These are phyloP conservation scores for Wallemia mellicola DNA, from an alignment of 1,284 basidiomycete species.

Conservation along the genomic window DNA sequence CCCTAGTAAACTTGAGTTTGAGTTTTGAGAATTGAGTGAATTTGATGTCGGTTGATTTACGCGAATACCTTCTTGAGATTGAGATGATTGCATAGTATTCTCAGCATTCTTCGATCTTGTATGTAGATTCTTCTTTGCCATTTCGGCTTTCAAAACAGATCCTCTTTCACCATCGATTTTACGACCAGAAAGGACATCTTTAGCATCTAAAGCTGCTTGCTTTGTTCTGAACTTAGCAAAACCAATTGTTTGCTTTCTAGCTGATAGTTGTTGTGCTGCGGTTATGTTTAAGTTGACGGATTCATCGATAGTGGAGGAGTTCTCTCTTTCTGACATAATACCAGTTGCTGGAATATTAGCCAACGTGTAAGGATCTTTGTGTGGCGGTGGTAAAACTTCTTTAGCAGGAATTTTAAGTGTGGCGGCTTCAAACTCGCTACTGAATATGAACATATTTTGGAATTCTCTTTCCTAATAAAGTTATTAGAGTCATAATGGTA, in stretches of 20 bases:
- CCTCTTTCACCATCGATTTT: conserved; percentile 85
- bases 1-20: not conserved
- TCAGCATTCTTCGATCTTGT: conserved; percentile 17
- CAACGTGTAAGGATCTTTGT: not conserved
- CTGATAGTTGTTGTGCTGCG: conserved; percentile 5
- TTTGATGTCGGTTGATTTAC: not conserved
- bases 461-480: conserved; percentile 65
- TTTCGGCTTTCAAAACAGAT: conserved; percentile 81
- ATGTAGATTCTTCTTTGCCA: conserved; percentile 98
- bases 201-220: conserved; percentile 57
- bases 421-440: conserved; percentile 79
- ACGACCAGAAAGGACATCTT: conserved; percentile 65
- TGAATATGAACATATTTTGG: conserved; percentile 97
- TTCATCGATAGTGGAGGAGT: not conserved
- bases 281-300: conserved; percentile 1
- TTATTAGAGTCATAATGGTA: not conserved
- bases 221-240: conserved; percentile 84
- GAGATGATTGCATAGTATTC: not conserved
- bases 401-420: conserved; percentile 88
- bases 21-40: not conserved
- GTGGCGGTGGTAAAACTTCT: conserved; percentile 16
- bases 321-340: not conserved
- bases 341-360: not conserved
- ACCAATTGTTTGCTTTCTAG: conserved; percentile 65
- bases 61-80: not conserved